Evolutionary conservation across 2,329 filamentous ascomycete genomes (phyloP), one percentile per base, ranked within the genome.

Genomic region (Colletotrichum tropicicola): DNA sequence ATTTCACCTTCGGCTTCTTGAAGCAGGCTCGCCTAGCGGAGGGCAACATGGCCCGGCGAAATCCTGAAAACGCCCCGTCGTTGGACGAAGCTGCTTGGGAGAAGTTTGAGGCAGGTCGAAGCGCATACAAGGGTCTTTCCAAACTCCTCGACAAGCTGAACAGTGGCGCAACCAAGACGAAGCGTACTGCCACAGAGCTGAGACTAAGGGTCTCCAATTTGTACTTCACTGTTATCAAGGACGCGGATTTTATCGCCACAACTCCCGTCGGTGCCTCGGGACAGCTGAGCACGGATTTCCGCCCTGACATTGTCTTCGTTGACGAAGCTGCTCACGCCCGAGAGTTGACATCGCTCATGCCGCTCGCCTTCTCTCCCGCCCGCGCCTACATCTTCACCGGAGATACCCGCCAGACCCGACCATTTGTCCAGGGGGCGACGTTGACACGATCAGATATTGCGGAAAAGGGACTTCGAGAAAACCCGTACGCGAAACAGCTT

Each of bases 301-400:
- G 91, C 68, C 92, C 93, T 0, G 92, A 96, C 70, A 89, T 97
- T 68, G 88, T 96, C 0, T 94, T 97, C 73, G 92, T 97, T 68
- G 93, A 94, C 44, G 93, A 97, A 74, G 79, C 80, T 0, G 79
- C 81, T 0, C 82, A 84, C 45, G 80, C 80, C 0, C 71, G 82
- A 15, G 82, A 84, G 67, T 70, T 83, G 0, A 82, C 82, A 0
- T 79, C 78, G 0, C 68, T 84, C 17, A 82, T 84, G 2, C 74
- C 82, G 0, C 71, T 84, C 19, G 80, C 81, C 0, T 79, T 76
- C 27, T 83, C 78, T 48, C 73, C 75, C 3, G 81, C 82, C 0
- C 65, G 75, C 3, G 77, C 74, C 0, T 84, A 81, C 80, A 79
- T 84, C 2, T 78, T 82, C 47, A 80, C 79, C 0, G 82, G 82